These are phyloP conservation scores for Viola odorata DNA, from an alignment of 345 rosid genomes.

Conservation along the genomic window DNA sequence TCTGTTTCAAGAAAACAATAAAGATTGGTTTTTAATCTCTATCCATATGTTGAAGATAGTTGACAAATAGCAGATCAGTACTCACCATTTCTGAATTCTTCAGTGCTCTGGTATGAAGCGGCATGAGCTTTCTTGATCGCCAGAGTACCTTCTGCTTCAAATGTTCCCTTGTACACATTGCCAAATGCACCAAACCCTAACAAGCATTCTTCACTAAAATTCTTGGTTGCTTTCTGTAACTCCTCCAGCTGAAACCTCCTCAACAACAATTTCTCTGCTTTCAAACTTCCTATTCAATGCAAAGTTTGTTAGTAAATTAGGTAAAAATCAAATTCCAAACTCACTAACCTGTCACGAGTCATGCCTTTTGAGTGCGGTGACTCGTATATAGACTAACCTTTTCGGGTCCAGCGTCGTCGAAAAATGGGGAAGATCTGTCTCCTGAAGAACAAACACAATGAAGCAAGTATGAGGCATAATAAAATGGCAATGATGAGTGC, in stretches of 20 bases:
- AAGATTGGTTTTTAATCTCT: constrained; percentile 7
- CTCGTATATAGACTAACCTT: constrained; percentile 28
- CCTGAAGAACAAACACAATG: constrained; percentile 26
- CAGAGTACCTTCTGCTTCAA: constrained; percentile 31
- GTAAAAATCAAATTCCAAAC: too few species aligned
- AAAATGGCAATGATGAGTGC: constrained; percentile 25
- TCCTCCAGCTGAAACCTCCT: constrained; percentile 42
- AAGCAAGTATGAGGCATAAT: constrained; percentile 9
- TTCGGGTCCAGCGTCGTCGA: constrained; percentile 3
- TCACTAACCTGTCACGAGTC: too few species aligned
- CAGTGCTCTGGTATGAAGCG: constrained; percentile 40
- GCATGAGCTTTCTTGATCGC: constrained; percentile 58
- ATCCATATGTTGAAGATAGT: not conserved
- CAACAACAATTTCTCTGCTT: constrained; percentile 31
- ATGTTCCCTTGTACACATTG: constrained; percentile 45
- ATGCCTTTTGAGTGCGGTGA: not conserved
- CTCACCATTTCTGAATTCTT: constrained; percentile 61
- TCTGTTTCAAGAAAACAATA: constrained; percentile 40
- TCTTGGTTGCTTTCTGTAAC: constrained; percentile 37
- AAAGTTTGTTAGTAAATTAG: too few species aligned
- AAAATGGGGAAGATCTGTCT: constrained; percentile 28
- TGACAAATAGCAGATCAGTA: not conserved
- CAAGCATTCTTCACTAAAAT: constrained; percentile 44
- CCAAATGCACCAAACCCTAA: constrained; percentile 56
- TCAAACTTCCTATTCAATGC: constrained; percentile 18